Conservation (phyloP, 129 eudicot genomes). For the Glebionis coronaria region DNA sequence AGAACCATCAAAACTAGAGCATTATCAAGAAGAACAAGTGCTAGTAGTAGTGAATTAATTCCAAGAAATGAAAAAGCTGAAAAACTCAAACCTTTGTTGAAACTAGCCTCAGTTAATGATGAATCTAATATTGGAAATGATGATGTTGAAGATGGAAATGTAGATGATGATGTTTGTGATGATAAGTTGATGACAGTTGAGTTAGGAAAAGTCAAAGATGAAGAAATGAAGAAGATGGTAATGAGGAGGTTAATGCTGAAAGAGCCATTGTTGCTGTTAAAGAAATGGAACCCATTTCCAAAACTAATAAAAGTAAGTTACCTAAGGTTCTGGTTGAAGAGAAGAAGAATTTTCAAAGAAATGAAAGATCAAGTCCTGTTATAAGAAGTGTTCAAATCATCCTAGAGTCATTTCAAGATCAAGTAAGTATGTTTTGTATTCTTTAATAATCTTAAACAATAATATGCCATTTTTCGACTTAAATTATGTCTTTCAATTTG, state of each 20-base stretch:
- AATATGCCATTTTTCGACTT: conserved; percentile 7
- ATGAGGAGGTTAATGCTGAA: conserved; percentile 36
- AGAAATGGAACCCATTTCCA: conserved; percentile 40
- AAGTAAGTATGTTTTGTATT: conserved; percentile 36
- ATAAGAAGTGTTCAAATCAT: conserved; percentile 36
- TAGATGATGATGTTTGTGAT: conserved; percentile 41
- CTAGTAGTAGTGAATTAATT: conserved; percentile 13
- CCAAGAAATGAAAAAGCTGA: conserved; percentile 4
- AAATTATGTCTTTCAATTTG: conserved; percentile 7
- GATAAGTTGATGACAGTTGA: conserved; percentile 45
- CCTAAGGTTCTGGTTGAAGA: conserved; percentile 37
- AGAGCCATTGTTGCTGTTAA: conserved; percentile 45
- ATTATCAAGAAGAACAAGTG: conserved; percentile 30
- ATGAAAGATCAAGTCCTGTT: conserved; percentile 39
- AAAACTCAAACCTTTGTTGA: conserved; percentile 17
- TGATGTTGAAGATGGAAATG: conserved; percentile 21
- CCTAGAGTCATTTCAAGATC: conserved; percentile 49
- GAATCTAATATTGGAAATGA: neutral
- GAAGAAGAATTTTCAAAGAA: conserved; percentile 33
- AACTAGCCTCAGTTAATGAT: neutral
- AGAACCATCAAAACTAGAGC: conserved; percentile 26
- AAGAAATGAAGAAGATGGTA: conserved; percentile 34
- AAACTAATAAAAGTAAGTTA: conserved; percentile 2
- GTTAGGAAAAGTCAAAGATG: conserved; percentile 17
- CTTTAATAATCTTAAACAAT: neutral